Evolutionary conservation across 1,139 yeast genomes (phyloP).

Genomic region (Yamadazyma aaseri): DNA sequence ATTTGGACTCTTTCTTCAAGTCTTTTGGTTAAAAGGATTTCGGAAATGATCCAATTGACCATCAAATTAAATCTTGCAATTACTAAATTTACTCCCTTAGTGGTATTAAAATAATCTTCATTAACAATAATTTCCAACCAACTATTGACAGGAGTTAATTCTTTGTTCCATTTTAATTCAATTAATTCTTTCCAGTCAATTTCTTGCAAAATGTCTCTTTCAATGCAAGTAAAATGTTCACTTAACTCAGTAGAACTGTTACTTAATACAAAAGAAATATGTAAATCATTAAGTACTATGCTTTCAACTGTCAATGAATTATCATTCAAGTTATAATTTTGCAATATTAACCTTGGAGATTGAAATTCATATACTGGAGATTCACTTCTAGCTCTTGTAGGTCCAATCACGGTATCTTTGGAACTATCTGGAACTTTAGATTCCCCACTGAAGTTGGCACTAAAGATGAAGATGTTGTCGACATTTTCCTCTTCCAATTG

Average conservation of each 20-base stretch:
- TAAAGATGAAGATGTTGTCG: constrained; percentile 17
- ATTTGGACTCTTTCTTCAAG: constrained; percentile 61
- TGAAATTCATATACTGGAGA: constrained; percentile 10
- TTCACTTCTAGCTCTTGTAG: neutral
- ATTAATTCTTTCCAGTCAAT: constrained; percentile 91
- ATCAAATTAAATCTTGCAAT: constrained; percentile 84
- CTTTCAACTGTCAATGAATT: constrained; percentile 34
- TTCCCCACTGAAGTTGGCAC: constrained; percentile 14
- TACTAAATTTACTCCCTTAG: constrained; percentile 80
- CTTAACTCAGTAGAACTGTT: constrained; percentile 67
- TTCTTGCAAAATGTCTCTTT: constrained; percentile 77
- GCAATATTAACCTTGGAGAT: constrained; percentile 39
- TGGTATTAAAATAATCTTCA: constrained; percentile 46
- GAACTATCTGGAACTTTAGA: constrained; percentile 2
- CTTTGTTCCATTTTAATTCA: constrained; percentile 72
- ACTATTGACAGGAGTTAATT: constrained; percentile 69
- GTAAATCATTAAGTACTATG: constrained; percentile 42
- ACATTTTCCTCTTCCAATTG: constrained; percentile 9
- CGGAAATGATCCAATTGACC: constrained; percentile 92
- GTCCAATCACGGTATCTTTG: neutral
- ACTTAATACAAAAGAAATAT: constrained; percentile 78
- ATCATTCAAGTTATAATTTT: constrained; percentile 32
- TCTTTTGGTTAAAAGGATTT: constrained; percentile 67
- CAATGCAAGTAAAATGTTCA: constrained; percentile 81
- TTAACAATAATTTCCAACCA: constrained; percentile 80